phyloP scores from a whole-genome alignment of 2,329 filamentous ascomycete species.

The Monascus ruber region DNA sequence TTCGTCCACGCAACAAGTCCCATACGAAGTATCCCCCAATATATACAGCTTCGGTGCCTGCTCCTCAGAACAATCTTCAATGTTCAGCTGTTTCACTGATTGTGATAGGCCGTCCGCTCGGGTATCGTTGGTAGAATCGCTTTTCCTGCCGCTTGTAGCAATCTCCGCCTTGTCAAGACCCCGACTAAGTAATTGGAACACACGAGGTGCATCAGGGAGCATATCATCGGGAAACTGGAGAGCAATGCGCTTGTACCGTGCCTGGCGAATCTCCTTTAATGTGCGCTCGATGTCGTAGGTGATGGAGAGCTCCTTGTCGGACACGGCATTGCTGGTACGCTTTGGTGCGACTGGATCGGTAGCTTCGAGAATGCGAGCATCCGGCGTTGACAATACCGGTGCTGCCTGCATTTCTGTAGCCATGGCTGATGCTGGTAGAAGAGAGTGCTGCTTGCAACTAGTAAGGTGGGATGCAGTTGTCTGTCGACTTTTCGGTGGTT shows the following conservation, averaged over 20 bases:
- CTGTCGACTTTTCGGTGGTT: no score
- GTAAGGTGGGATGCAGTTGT: no score
- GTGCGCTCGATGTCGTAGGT: conserved; percentile 83
- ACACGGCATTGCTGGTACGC: conserved; percentile 23
- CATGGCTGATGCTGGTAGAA: conserved; percentile 9
- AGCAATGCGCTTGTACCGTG: conserved; percentile 64
- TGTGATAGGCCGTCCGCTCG: conserved; percentile 9
- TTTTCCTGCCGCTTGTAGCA: conserved; percentile 6
- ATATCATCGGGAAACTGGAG: conserved; percentile 95
- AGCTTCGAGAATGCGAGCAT: conserved; percentile 49
- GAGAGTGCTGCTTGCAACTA: no score
- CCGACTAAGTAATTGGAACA: conserved; percentile 55
- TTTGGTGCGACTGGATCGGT: conserved; percentile 32
- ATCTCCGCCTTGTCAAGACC: conserved; percentile 32
- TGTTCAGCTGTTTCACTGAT: conserved; percentile 15
- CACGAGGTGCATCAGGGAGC: conserved; percentile 72
- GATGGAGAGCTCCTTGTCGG: conserved; percentile 58
- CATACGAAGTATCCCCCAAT: conserved; percentile 90
- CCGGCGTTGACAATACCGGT: conserved; percentile 52
- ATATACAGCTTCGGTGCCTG: conserved; percentile 54
- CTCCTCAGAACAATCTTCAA: conserved; percentile 11
- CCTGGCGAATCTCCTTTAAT: conserved; percentile 59
- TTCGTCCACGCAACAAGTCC: conserved; percentile 93
- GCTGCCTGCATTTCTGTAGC: conserved; percentile 30
- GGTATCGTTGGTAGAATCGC: conserved; percentile 3